Base-by-base conservation (phyloP, 768 basidiomycete species). In the Erythrobasidium yunnanense region DNA sequence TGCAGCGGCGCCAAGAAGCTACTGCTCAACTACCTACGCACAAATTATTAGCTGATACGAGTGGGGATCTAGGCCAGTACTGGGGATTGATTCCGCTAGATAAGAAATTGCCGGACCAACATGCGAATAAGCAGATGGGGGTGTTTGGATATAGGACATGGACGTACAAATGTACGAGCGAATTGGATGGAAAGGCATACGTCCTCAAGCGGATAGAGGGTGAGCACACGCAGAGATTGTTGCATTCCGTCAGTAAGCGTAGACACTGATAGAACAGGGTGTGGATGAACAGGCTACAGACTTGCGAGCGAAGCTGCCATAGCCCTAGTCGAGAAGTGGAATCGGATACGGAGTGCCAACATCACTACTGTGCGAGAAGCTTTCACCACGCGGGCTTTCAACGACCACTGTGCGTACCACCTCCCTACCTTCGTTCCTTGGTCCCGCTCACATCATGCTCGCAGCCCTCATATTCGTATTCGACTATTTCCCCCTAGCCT, bases 361-460 rank as follows among this genome's bases (percentile, higher is more conserved):
- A 85, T 99, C 67, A 83, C 93, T 17, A 76, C 83, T 7, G 78
- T 97, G 22, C 81, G 83, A 53, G 95, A 97, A 75, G 95, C 93
- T 0, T 96, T 99, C 78, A 97, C 95, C 0, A 93, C 93, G 0
- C 82, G 85, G 29, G 83, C 87, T 0, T 99, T 99, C 76, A 84
- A 84, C 60, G 95, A 97, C 74, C 86, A 85, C 71, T 97, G 92
- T 93, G 72, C 55, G 86, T 79, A 22, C 35, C 46, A 23, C n/a
- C 23, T 11, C 25, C 22, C 0, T 50, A 15, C 45, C 45, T 5
- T 23, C 6, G 17, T 6, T 30, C 2, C 2, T 22, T 25, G 4
- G 15, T 13, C 2, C 17, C 53, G n/a, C 58, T 58, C 66, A 71
- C 47, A 69, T 68, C 6, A 55, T 30, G 22, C 42, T 32, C 55